Conservation (phyloP, 1,284 basidiomycete genomes). For the Stereum hirsutum region DNA sequence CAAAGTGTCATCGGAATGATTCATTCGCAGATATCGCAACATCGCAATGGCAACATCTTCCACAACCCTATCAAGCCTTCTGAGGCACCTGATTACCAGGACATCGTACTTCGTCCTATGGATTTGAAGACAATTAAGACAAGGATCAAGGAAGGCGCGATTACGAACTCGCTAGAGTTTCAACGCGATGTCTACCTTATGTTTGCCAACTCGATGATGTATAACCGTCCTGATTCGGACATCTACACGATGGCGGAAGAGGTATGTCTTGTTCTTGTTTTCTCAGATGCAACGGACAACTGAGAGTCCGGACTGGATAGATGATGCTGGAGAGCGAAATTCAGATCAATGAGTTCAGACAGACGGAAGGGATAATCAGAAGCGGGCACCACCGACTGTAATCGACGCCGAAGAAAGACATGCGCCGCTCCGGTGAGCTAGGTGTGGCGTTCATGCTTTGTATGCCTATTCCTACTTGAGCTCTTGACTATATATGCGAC, state of each 20-base stretch:
- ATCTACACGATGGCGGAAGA: constrained; percentile 87
- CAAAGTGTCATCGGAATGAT: constrained; percentile 76
- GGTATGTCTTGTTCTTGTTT: constrained; percentile 36
- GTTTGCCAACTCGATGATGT: constrained; percentile 96
- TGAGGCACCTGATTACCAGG: constrained; percentile 85
- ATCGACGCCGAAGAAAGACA: too few relatives aligned
- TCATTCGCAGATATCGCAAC: constrained; percentile 74
- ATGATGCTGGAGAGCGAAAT: constrained; percentile 82
- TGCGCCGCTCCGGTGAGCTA: too few relatives aligned
- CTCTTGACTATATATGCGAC: too few relatives aligned
- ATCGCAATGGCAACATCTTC: constrained; percentile 84
- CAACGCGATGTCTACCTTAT: constrained; percentile 86
- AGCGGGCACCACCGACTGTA: constrained; percentile 6
- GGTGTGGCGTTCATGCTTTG: too few relatives aligned
- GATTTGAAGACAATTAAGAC: constrained; percentile 86
- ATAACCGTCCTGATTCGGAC: constrained; percentile 78
- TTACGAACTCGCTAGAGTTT: constrained; percentile 76
- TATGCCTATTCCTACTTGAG: too few relatives aligned
- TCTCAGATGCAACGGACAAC: neutral
- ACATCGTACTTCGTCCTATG: constrained; percentile 87
- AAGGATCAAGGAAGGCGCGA: constrained; percentile 74
- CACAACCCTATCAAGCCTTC: constrained; percentile 82
- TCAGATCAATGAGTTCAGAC: constrained; percentile 68
- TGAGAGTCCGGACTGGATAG: constrained; percentile 25
- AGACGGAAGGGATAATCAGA: constrained; percentile 56